phyloP scores from a whole-genome alignment of 164 flowering plant genomes.

The Vitis rotundifolia region DNA sequence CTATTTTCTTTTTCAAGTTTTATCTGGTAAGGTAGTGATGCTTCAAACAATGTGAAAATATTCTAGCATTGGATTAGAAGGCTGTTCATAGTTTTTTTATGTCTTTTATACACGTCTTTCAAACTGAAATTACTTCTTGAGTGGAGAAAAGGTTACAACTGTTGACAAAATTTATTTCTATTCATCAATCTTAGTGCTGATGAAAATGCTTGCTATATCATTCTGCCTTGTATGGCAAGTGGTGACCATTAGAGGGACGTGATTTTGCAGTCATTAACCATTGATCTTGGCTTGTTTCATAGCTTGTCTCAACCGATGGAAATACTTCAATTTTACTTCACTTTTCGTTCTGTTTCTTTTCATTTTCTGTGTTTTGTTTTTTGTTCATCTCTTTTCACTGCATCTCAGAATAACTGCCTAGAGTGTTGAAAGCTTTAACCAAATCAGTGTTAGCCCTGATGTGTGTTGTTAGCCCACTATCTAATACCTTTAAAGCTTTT shows the following conservation, averaged over 20 bases:
- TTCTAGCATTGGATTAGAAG: not conserved
- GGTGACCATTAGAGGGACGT: not conserved
- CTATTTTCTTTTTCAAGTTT: too few relatives aligned
- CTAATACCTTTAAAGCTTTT: not conserved
- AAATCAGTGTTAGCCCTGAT: not conserved
- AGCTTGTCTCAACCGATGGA: not conserved
- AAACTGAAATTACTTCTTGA: not conserved
- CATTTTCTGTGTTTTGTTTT: not conserved
- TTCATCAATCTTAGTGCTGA: not conserved
- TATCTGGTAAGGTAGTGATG: too few relatives aligned
- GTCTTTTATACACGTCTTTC: not conserved
- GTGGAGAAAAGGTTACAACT: not conserved
- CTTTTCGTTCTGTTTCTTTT: too few relatives aligned
- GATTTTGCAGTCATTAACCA: not conserved
- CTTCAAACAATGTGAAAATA: not conserved
- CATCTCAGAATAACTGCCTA: not conserved
- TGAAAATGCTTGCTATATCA: not conserved
- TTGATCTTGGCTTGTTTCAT: not conserved
- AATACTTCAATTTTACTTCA: not conserved
- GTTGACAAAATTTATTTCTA: not conserved
- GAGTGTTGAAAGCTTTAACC: not conserved
- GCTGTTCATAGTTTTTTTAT: too few relatives aligned
- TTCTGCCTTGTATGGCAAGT: not conserved
- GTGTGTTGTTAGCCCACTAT: not conserved
- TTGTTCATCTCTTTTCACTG: not conserved